Evolutionary conservation across 1,139 yeast species (phyloP).

Genomic region (Pichia sp.): DNA sequence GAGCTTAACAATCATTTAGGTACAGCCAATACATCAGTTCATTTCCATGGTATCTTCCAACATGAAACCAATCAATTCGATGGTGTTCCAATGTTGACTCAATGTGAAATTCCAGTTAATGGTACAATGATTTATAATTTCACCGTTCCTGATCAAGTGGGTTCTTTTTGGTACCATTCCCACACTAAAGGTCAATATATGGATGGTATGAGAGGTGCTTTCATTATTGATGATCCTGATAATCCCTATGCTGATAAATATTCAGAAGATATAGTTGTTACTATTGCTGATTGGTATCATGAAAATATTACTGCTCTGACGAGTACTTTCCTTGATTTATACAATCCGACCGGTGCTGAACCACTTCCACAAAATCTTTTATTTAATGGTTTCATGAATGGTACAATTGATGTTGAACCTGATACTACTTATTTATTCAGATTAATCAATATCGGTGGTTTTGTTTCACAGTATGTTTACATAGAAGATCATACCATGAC

Average conservation of each 20-base stretch:
- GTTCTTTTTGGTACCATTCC: slow-evolving; percentile 94
- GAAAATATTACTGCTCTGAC: slow-evolving; percentile 44
- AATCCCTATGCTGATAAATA: slow-evolving; percentile 42
- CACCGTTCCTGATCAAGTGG: slow-evolving; percentile 72
- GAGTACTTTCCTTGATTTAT: slow-evolving; percentile 50
- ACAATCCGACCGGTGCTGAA: slow-evolving; percentile 95
- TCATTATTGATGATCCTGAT: slow-evolving; percentile 55
- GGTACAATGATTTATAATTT: slow-evolving; percentile 66
- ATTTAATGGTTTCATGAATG: slow-evolving; percentile 70
- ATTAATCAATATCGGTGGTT: slow-evolving; percentile 76
- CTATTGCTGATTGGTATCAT: slow-evolving; percentile 84
- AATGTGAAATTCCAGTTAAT: slow-evolving; percentile 81
- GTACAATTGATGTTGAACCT: slow-evolving; percentile 65
- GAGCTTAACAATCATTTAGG: slow-evolving; percentile 63
- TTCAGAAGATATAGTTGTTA: slow-evolving; percentile 67
- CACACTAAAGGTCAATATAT: slow-evolving; percentile 82
- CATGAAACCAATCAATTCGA: slow-evolving; percentile 67
- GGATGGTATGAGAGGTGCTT: slow-evolving; percentile 82
- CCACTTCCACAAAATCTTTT: slow-evolving; percentile 80
- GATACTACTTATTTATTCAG: slow-evolving; percentile 74
- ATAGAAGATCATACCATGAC: slow-evolving; percentile 79
- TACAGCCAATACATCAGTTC: slow-evolving; percentile 65
- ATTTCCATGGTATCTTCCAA: slow-evolving; percentile 90
- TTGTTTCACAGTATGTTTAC: slow-evolving; percentile 77
- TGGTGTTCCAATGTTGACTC: slow-evolving; percentile 81